Base-by-base conservation (phyloP, 345 rosid genomes). In the Psidium friedrichsthalianum region DNA sequence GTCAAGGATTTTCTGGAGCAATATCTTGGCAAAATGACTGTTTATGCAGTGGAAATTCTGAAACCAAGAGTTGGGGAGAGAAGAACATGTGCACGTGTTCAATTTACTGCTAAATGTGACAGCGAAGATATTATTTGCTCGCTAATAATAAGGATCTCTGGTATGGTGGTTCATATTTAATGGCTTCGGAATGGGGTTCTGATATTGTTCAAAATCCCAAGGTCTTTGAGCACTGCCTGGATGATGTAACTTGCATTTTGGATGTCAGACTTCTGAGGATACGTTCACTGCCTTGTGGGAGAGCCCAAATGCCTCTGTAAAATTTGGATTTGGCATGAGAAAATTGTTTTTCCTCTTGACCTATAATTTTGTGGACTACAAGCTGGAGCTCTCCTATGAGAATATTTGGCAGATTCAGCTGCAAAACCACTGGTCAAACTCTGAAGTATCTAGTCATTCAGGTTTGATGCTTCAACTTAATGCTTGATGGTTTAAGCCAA, bases 381-480 rank as follows among this genome's bases (percentile, higher is more conserved):
- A 69, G 88, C 89, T 91, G 42, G 90, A 88, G 83, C 87, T 90
- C 42, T 85, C 86, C 36, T 89, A 86, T 51, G 91, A 90, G 83
- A 91, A 89, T 58, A 84, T 91, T 20, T 83, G 89, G 89, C 85
- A 89, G 76, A 83, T 88, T 83, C 86, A 87, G 86, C 87, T 87
- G 47, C 88, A 42, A 36, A 55, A 27, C 86, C 86, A 5, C 32
- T 8, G 56, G 24, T 83, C 86, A 32, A 22, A 20, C 49, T 8
- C 74, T 80, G 27, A 84, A 84, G 54, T 87, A 29, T 87, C 87
- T 91, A 24, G 8, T 87, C 29, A 86, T 90, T 84, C 92, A 91
- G 92, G 93, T 91, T 56, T 83, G 18, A 59, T 18, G 53, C 78
- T 82, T 52, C 58, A 29, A 82, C 57, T 32, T 51, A 51, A 15